Percentiles rank a stretch among this genome's conserved stretches.
These are phyloP conservation scores for Teratosphaeriaceae sp. DNA, from an alignment of 2,329 filamentous ascomycete species.

Conservation along the genomic window DNA sequence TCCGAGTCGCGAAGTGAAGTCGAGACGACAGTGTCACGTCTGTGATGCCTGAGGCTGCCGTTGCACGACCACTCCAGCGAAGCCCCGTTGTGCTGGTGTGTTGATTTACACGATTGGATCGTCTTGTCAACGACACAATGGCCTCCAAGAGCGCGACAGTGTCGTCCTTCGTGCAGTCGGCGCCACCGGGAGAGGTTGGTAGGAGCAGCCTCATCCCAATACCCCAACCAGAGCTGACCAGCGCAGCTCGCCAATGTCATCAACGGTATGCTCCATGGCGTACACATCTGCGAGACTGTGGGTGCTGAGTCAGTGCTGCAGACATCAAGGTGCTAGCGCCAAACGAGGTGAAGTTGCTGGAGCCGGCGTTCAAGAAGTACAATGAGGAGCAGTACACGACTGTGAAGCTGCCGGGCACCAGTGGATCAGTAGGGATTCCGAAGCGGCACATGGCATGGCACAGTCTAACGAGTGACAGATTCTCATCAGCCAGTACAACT, in stretches of 20 bases:
- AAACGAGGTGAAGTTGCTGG: constrained; percentile 63
- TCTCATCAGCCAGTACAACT: constrained; percentile 81
- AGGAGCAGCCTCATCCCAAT: constrained; percentile 14
- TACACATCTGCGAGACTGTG: constrained; percentile 1
- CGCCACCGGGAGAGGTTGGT: constrained; percentile 90
- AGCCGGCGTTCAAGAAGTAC: constrained; percentile 84
- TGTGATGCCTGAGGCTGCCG: background rate
- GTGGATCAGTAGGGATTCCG: constrained; percentile 55
- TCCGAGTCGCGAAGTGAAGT: no score
- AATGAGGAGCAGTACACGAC: constrained; percentile 91
- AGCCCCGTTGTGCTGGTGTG: no score
- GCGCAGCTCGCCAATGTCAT: constrained; percentile 77
- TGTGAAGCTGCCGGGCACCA: constrained; percentile 81
- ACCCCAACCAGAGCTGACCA: constrained; percentile 17
- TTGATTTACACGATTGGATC: no score
- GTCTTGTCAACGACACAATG: no score
- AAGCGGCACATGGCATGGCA: background rate
- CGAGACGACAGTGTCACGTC: no score
- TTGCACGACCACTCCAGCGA: no score
- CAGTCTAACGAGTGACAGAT: constrained; percentile 39
- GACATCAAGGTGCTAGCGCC: constrained; percentile 85
- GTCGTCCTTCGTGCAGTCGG: constrained; percentile 82
- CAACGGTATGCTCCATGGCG: constrained; percentile 57
- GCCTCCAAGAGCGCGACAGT: constrained; percentile 32
- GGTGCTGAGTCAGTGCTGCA: constrained; percentile 31